phyloP scores from a whole-genome alignment of 352 stramenopile genomes.

The Globisporangium takayamanum region DNA sequence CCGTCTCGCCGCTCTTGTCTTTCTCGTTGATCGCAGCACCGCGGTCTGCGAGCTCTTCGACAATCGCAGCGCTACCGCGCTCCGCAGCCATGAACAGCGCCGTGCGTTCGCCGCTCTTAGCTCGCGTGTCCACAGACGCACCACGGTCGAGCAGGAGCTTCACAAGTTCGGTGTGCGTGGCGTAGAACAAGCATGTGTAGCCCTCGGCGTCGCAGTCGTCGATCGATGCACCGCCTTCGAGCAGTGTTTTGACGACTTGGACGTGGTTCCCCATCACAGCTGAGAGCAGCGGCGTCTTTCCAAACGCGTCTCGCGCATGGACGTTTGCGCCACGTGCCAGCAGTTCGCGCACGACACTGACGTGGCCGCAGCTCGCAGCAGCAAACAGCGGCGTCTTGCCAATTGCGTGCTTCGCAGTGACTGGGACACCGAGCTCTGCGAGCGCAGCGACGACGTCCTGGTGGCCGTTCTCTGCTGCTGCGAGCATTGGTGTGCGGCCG shows the following conservation, averaged over 20 bases:
- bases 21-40: slow-evolving; percentile 9
- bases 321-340: slow-evolving; percentile 5
- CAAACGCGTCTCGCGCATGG: slow-evolving; percentile 9
- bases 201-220: slow-evolving; percentile 7
- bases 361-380: slow-evolving; percentile 11
- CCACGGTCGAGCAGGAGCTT: slow-evolving; percentile 7
- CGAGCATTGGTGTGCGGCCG: slow-evolving; percentile 11
- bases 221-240: slow-evolving; percentile 5
- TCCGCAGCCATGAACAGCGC: slow-evolving; percentile 11
- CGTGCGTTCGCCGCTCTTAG: slow-evolving; percentile 8
- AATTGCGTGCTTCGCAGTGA: slow-evolving; percentile 8
- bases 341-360: slow-evolving; percentile 9
- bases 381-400: slow-evolving; percentile 14
- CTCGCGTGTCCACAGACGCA: background rate
- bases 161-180: slow-evolving; percentile 3
- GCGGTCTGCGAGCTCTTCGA: slow-evolving; percentile 1
- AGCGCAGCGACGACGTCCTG: slow-evolving; percentile 7
- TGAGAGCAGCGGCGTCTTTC: slow-evolving; percentile 12
- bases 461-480: slow-evolving; percentile 11
- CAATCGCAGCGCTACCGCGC: slow-evolving; percentile 6
- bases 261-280: slow-evolving; percentile 12
- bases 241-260: slow-evolving; percentile 1
- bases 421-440: slow-evolving; percentile 1
- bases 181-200: slow-evolving; percentile 13
- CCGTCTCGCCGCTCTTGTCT: slow-evolving; percentile 12